Conservation (phyloP, 192 early-diverging fungal species). For the Anaeromyces robustus region DNA sequence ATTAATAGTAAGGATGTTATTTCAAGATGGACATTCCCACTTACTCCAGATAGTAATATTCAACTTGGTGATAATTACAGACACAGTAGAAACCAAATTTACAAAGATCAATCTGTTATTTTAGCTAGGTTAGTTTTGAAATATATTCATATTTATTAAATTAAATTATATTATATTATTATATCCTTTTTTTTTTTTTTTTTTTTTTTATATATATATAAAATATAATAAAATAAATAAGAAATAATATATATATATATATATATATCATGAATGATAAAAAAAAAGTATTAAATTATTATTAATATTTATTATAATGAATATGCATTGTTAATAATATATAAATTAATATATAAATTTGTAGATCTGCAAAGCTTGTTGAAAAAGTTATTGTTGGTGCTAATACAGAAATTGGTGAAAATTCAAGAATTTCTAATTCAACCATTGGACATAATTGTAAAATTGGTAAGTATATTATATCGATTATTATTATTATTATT, state of each 20-base stretch:
- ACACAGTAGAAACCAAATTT: conserved; percentile 63
- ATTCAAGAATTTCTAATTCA: conserved; percentile 51
- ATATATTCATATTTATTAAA: not conserved
- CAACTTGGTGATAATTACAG: conserved; percentile 51
- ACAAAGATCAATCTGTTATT: conserved; percentile 61
- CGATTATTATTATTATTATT: no score
- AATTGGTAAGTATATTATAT: conserved; percentile 19
- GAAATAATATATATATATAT: no score
- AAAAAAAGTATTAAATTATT: no score
- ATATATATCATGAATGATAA: no score
- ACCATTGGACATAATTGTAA: conserved; percentile 69
- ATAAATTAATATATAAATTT: conserved; percentile 2
- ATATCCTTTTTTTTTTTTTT: no score
- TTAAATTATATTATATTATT: no score
- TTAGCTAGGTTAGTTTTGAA: conserved; percentile 33
- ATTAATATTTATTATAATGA: no score
- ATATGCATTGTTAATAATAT: not conserved
- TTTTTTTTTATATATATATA: no score
- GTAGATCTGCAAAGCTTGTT: conserved; percentile 39
- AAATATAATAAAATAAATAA: no score
- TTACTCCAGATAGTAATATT: conserved; percentile 79
- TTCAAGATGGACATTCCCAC: conserved; percentile 81
- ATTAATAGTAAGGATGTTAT: conserved; percentile 61
- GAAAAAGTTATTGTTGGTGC: conserved; percentile 72
- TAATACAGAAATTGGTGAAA: conserved; percentile 56